phyloP scores from a whole-genome alignment of 1,284 basidiomycete species.

The Fomes fomentarius region DNA sequence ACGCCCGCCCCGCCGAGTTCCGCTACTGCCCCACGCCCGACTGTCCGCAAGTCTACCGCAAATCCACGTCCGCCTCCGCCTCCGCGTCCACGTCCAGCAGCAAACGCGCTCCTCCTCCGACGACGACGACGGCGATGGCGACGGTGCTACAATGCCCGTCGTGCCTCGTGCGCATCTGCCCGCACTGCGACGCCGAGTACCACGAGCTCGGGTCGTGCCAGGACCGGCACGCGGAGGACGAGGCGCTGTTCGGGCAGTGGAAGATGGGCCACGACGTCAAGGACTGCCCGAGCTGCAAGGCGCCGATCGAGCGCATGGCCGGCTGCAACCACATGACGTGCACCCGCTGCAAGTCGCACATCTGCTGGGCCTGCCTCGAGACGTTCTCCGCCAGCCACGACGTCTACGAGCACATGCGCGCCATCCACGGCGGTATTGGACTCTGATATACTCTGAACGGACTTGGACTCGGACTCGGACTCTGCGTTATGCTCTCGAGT shows the following conservation, averaged over 20 bases:
- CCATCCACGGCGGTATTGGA: constrained; percentile 50
- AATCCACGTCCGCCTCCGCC: constrained; percentile 37
- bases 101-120: constrained; percentile 34
- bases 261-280: constrained; percentile 61
- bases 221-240: constrained; percentile 53
- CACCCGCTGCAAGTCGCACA: constrained; percentile 68
- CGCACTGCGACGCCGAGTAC: constrained; percentile 62
- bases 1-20: constrained; percentile 59
- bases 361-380: constrained; percentile 74
- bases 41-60: constrained; percentile 70
- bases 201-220: constrained; percentile 69
- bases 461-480: too few species aligned
- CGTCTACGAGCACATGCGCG: constrained; percentile 64
- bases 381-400: constrained; percentile 62
- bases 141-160: constrained; percentile 69
- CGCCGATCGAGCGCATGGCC: constrained; percentile 66
- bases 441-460: too few species aligned
- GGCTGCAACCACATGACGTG: constrained; percentile 83
- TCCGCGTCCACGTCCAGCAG: constrained; percentile 61
- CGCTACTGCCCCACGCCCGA: constrained; percentile 77
- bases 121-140: too few species aligned
- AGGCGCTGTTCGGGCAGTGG: constrained; percentile 62
- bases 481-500: too few species aligned
- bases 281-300: constrained; percentile 68
- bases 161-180: constrained; percentile 70